Evolutionary conservation across 306 rosid genomes (phyloP).

Genomic region (Lablab purpureus): DNA sequence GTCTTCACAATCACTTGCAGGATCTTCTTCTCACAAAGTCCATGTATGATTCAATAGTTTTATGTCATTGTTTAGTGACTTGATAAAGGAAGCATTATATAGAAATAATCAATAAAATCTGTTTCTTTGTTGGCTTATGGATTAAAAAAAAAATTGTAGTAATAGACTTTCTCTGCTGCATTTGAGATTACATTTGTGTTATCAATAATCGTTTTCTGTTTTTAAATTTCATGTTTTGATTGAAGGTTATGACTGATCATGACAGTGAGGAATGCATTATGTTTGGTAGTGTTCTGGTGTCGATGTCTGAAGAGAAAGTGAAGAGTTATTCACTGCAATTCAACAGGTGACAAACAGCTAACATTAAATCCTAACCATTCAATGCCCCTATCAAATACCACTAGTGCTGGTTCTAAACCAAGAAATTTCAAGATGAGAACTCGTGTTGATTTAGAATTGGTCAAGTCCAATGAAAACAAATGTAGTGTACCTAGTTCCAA

Average conservation of each 20-base stretch:
- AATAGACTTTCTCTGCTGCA: no score
- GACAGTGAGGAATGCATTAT: not conserved
- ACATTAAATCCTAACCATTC: constrained; percentile 3
- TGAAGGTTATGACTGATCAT: constrained; percentile 15
- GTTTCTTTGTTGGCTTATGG: no score
- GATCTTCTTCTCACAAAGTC: no score
- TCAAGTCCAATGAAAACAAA: not conserved
- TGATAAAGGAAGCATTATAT: no score
- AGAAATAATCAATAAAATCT: no score
- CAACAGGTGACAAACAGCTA: not conserved
- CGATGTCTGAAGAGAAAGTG: not conserved
- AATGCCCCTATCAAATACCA: not conserved
- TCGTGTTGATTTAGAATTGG: constrained; percentile 4
- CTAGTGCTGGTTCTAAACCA: not conserved
- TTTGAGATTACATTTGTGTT: no score
- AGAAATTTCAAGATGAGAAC: not conserved
- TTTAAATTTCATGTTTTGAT: not conserved
- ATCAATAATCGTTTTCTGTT: no score
- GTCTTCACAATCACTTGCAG: no score
- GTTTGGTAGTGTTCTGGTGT: not conserved
- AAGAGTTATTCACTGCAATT: not conserved
- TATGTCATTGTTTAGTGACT: no score
- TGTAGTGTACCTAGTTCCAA: no score
- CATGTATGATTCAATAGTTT: no score
- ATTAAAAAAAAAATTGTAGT: no score